A percentile compares a stretch with the other conserved stretches of the same genome.
phyloP scores from a whole-genome alignment of 495 filamentous ascomycete genomes.

The Neurospora sp. region DNA sequence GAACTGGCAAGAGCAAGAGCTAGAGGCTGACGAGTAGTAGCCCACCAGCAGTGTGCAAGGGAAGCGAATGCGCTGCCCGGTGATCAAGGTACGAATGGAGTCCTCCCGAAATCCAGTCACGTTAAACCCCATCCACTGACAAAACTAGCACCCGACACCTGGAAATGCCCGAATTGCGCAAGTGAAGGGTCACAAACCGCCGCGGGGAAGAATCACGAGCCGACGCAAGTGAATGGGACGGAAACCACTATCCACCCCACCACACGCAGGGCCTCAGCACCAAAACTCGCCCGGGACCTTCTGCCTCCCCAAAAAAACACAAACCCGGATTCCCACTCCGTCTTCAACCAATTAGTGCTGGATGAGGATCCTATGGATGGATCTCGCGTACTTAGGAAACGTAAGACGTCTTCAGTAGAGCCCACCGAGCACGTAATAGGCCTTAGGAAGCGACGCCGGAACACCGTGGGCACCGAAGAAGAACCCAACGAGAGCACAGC shows the following conservation, averaged over 20 bases:
- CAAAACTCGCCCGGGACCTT: slow-evolving; percentile 60
- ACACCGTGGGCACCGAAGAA: slow-evolving; percentile 22
- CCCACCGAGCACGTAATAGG: slow-evolving; percentile 32
- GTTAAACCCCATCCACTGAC: slow-evolving; percentile 8
- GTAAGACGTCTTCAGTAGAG: slow-evolving; percentile 55
- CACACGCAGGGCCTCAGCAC: slow-evolving; percentile 34
- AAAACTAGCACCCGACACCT: slow-evolving; percentile 49
- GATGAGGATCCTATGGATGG: slow-evolving; percentile 79
- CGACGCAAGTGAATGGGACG: slow-evolving; percentile 15
- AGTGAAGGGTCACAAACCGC: slow-evolving; percentile 42
- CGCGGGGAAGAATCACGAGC: slow-evolving; percentile 28
- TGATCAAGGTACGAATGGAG: slow-evolving; percentile 20
- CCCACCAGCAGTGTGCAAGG: slow-evolving; percentile 89
- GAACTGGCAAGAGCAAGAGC: background rate
- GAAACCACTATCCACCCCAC: slow-evolving; percentile 12
- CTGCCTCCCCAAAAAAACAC: slow-evolving; percentile 60
- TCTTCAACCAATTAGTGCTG: slow-evolving; percentile 72
- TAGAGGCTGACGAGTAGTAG: slow-evolving; percentile 42
- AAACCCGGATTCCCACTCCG: slow-evolving; percentile 73
- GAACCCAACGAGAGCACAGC: slow-evolving; percentile 20
- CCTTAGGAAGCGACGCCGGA: slow-evolving; percentile 35
- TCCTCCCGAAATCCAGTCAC: background rate
- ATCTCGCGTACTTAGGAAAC: slow-evolving; percentile 75
- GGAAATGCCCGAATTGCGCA: slow-evolving; percentile 75
- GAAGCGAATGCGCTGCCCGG: slow-evolving; percentile 57